Percentiles rank a stretch among this genome's conserved stretches.
These are phyloP conservation scores for Rosa lucieae DNA, from an alignment of 306 rosid species.

Conservation along the genomic window DNA sequence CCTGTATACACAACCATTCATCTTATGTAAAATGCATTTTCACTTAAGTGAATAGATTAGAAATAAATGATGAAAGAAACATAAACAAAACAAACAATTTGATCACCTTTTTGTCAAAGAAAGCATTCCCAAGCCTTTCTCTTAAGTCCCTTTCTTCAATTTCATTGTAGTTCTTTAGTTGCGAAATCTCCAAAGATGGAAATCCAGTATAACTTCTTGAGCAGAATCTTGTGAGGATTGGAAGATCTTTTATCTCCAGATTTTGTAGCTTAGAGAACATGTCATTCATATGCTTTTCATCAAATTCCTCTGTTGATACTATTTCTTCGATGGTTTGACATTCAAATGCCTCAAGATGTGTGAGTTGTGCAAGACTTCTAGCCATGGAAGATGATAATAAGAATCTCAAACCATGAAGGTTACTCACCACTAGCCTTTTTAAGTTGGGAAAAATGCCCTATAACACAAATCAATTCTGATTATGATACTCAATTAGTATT, in stretches of 20 bases:
- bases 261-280: neutral
- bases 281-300: neutral
- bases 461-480: neutral
- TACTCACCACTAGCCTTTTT: constrained; percentile 23
- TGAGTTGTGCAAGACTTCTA: constrained; percentile 26
- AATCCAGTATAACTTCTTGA: neutral
- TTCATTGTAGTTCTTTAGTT: fast-evolving
- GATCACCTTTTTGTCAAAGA: neutral
- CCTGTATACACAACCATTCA: neutral
- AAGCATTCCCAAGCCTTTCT: neutral
- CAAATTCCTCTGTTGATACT: neutral
- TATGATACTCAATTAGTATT: neutral
- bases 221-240: constrained; percentile 4
- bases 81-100: neutral
- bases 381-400: constrained; percentile 30
- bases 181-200: neutral
- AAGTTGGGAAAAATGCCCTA: constrained; percentile 16
- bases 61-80: neutral
- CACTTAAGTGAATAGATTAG: neutral
- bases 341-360: constrained; percentile 21
- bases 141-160: neutral
- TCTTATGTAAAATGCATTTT: neutral
- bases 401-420: neutral
- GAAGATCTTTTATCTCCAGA: neutral
- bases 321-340: constrained; percentile 31